phyloP scores from a whole-genome alignment of 2,329 filamentous ascomycete species.

The Neofusicoccum laricinum region DNA sequence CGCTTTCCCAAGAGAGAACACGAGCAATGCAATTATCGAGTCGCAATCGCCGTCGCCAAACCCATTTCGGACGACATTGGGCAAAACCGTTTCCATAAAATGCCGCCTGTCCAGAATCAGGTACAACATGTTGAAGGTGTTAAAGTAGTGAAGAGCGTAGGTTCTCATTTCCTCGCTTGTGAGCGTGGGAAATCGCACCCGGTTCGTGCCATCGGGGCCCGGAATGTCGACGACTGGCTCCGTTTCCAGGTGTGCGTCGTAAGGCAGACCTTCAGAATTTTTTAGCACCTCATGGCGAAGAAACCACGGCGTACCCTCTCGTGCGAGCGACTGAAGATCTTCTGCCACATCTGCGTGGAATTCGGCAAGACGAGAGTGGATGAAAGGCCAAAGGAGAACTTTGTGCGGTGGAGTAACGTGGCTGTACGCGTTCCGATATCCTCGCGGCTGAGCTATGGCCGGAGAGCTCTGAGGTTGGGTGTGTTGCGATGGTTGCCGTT shows the following conservation, averaged over 20 bases:
- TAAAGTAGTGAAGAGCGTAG: slow-evolving; percentile 16
- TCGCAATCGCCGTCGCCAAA: slow-evolving; percentile 49
- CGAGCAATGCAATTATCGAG: slow-evolving; percentile 55
- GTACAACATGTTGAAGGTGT: slow-evolving; percentile 18
- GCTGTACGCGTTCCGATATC: neutral
- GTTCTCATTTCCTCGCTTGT: slow-evolving; percentile 16
- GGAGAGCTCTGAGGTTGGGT: neutral
- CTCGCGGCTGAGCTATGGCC: neutral
- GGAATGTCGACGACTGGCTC: neutral
- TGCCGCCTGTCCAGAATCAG: slow-evolving; percentile 14
- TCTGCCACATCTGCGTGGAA: slow-evolving; percentile 3
- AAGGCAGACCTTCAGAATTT: slow-evolving; percentile 12
- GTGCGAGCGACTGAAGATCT: slow-evolving; percentile 13
- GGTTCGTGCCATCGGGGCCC: neutral
- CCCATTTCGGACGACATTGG: slow-evolving; percentile 43
- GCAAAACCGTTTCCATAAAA: slow-evolving; percentile 11
- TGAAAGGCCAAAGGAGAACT: slow-evolving; percentile 21
- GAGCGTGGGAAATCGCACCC: slow-evolving; percentile 11
- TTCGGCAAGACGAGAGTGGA: slow-evolving; percentile 14
- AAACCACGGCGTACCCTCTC: slow-evolving; percentile 18
- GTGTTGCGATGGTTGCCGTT: neutral
- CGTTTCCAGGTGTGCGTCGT: neutral
- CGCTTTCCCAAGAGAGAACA: slow-evolving; percentile 59
- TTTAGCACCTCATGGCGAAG: slow-evolving; percentile 13
- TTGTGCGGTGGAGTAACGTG: slow-evolving; percentile 22